Conservation (phyloP, 345 rosid species). For the Populus ilicifolia region DNA sequence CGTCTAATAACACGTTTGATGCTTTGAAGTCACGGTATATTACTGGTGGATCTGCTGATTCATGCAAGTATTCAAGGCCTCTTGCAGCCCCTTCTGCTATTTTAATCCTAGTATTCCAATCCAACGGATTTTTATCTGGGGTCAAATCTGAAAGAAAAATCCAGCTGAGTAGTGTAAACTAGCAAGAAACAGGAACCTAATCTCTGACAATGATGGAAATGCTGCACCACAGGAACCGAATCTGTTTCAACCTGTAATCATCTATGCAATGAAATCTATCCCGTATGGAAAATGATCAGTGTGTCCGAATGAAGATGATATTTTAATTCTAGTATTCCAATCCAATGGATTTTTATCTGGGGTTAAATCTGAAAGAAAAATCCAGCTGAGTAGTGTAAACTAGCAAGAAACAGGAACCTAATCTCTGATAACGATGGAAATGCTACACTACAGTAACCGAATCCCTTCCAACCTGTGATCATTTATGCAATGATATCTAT, state of each 20-base stretch:
- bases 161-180: neutral
- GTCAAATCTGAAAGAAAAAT: conserved; percentile 34
- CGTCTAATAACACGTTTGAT: conserved; percentile 59
- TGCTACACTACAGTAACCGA: no score
- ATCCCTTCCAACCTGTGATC: no score
- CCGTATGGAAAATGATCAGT: neutral
- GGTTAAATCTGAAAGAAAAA: conserved; percentile 33
- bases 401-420: neutral
- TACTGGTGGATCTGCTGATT: conserved; percentile 63
- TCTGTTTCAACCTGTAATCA: no score
- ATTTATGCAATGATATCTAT: no score
- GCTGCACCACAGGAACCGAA: no score
- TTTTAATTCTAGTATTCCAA: conserved; percentile 70
- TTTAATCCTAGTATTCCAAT: conserved; percentile 73
- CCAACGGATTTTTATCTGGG: conserved; percentile 42
- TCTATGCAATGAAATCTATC: no score
- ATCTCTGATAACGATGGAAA: no score
- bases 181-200: neutral
- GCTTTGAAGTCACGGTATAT: conserved; percentile 81
- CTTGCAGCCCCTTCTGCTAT: conserved; percentile 68
- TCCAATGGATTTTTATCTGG: conserved; percentile 46
- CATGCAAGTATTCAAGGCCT: conserved; percentile 82
- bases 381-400: neutral
- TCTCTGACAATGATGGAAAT: no score
- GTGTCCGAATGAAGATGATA: conserved; percentile 23